Evolutionary conservation across 208 protist species (phyloP).

Genomic region (Phytomonas serpens): DNA sequence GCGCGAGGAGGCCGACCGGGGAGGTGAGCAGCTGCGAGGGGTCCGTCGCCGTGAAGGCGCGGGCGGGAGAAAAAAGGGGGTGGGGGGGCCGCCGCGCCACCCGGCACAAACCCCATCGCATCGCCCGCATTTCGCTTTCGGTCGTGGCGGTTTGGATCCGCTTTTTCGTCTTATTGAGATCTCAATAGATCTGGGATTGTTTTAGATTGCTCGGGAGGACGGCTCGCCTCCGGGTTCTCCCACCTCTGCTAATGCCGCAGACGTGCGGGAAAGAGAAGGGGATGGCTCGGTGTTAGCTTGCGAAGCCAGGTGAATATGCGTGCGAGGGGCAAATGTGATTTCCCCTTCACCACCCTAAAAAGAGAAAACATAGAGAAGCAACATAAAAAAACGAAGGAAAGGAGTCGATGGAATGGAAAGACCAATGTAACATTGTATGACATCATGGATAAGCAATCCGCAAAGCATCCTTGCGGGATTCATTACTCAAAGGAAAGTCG

Average conservation of each 20-base stretch:
- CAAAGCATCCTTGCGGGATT: background rate
- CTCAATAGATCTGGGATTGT: too few species aligned
- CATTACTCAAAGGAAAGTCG: background rate
- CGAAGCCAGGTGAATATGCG: background rate
- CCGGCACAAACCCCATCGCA: background rate
- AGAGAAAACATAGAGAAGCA: constrained; percentile 6
- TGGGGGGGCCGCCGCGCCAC: too few species aligned
- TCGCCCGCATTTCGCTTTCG: too few species aligned
- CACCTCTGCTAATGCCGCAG: too few species aligned
- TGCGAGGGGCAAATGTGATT: background rate
- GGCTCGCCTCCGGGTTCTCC: too few species aligned
- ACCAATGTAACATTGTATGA: background rate
- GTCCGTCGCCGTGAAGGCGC: constrained; percentile 20
- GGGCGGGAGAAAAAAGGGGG: too few species aligned
- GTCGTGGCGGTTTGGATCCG: too few species aligned
- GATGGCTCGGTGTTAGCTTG: too few species aligned
- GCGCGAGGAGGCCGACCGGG: constrained; percentile 51
- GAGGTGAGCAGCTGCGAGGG: constrained; percentile 51
- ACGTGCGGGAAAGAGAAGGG: too few species aligned
- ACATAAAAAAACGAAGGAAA: constrained; percentile 7
- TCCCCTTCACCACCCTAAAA: background rate
- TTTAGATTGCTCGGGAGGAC: too few species aligned
- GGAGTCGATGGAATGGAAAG: background rate
- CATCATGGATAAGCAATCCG: background rate
- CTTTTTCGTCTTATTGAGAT: too few species aligned